These are phyloP conservation scores for Francoa sonchifolia DNA, from an alignment of 441 rosid species.

Conservation along the genomic window DNA sequence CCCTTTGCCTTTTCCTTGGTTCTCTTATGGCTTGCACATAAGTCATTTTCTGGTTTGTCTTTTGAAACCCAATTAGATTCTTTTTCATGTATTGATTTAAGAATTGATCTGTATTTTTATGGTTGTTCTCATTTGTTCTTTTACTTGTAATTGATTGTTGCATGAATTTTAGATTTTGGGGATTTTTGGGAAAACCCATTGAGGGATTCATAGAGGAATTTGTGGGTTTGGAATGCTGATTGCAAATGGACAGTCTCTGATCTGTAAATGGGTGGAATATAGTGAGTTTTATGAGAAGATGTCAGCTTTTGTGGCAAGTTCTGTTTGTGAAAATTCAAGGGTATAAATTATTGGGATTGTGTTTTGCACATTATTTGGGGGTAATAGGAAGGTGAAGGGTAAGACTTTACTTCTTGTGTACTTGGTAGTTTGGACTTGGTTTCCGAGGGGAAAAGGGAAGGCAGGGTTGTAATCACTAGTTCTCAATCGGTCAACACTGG, in stretches of 20 bases:
- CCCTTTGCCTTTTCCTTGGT: slow-evolving; percentile 9
- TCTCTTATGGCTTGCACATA: slow-evolving; percentile 9
- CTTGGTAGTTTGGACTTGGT: slow-evolving; percentile 8
- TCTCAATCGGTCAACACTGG: slow-evolving; percentile 7
- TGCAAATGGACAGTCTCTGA: slow-evolving; percentile 20
- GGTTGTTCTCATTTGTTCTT: slow-evolving; percentile 12
- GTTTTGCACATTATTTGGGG: slow-evolving; percentile 18
- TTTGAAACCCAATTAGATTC: slow-evolving; percentile 5
- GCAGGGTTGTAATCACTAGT: slow-evolving; percentile 1
- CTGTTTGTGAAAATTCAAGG: slow-evolving; percentile 19
- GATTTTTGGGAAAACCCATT: slow-evolving; percentile 13
- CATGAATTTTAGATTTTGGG: slow-evolving; percentile 14
- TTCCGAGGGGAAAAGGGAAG: neutral
- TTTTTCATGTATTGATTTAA: slow-evolving; percentile 5
- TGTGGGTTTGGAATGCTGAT: slow-evolving; percentile 19
- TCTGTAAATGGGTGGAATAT: slow-evolving; percentile 31
- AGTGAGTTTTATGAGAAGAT: slow-evolving; percentile 12
- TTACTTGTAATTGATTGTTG: slow-evolving; percentile 15
- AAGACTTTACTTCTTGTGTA: slow-evolving; percentile 7
- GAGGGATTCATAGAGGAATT: slow-evolving; percentile 11
- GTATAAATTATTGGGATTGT: neutral
- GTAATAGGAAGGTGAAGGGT: slow-evolving; percentile 3
- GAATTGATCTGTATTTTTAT: slow-evolving; percentile 12
- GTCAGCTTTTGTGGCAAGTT: slow-evolving; percentile 14
- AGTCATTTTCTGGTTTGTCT: slow-evolving; percentile 13